Base-by-base conservation (phyloP, 169 alveolate species). In the Cyclospora cayetanensis region DNA sequence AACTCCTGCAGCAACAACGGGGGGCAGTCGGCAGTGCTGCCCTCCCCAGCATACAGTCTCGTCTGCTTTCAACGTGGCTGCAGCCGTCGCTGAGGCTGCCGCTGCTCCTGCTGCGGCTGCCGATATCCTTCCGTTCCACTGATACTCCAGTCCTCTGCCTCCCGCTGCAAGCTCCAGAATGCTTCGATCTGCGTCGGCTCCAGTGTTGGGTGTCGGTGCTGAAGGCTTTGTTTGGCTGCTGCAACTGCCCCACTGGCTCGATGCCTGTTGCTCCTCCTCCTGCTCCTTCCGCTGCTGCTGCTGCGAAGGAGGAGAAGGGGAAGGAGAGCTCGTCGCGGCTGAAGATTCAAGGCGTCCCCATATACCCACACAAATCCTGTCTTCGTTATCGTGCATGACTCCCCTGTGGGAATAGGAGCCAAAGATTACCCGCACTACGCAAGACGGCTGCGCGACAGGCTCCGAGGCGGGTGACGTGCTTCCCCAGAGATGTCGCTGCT, bases 321-420 rank as follows among this genome's bases (percentile, higher is more conserved):
- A n/a, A n/a, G n/a, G n/a, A n/a, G n/a, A n/a, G n/a, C n/a, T n/a
- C n/a, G n/a, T n/a, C n/a, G n/a, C n/a, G n/a, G n/a, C n/a, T n/a
- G n/a, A n/a, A n/a, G 22, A 7, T 60, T 18, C n/a, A 42, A 31
- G 5, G 41, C 77, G 74, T n/a, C 88, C 88, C 77, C 87, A 88
- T 37, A 31, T 41, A 9, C 66, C 82, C 27, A 63, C 43, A 27
- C 91, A 63, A 2, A 84, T 20, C n/a, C 91, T 72, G 50, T 55
- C 91, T 15, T 55, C 91, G 82, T 55, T 63, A 55, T 84, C 91
- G 65, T 83, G 90, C 34, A 20, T 4, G 3, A n/a, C 20, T 9
- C 90, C 90, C 55, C 34, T 53, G 18, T 60, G 53, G 1, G 80
- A 35, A 3, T 15, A 50, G 22, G 76, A 46, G 20, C 90, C 90